These are phyloP conservation scores for thale cress (Arabidopsis thaliana) DNA, from an alignment of 345 rosid species.

Conservation along the genomic window DNA sequence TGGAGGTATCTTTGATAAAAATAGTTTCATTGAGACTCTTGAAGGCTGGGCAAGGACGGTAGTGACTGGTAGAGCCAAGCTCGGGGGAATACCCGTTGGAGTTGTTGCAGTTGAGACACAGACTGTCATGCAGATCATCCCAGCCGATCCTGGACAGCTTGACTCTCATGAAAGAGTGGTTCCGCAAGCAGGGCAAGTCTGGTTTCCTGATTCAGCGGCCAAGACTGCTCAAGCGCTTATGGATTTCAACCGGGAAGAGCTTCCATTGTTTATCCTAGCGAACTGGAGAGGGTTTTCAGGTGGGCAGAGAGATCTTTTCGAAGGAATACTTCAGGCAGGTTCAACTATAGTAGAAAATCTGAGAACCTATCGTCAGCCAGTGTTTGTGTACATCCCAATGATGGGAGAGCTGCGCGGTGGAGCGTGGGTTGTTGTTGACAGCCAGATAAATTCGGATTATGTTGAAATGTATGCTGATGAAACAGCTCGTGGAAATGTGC, in stretches of 20 bases:
- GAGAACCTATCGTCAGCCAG: slow-evolving; percentile 94
- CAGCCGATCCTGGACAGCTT: slow-evolving; percentile 99
- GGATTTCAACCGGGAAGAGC: slow-evolving; percentile 95
- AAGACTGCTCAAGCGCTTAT: slow-evolving; percentile 96
- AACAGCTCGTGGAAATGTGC: slow-evolving; percentile 94
- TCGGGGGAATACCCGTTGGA: slow-evolving; percentile 98
- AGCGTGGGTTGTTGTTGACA: slow-evolving; percentile 99
- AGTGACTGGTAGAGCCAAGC: slow-evolving; percentile 99
- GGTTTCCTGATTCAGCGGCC: slow-evolving; percentile 99
- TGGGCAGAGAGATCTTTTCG: slow-evolving; percentile 98
- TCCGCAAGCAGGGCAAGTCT: slow-evolving; percentile 99
- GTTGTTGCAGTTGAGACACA: slow-evolving; percentile 99
- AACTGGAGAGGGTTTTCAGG: slow-evolving; percentile 99
- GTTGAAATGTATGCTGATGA: slow-evolving; percentile 98
- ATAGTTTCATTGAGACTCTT: slow-evolving; percentile 87
- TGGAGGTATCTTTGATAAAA: slow-evolving; percentile 95
- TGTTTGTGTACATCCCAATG: slow-evolving; percentile 95
- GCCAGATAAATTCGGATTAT: slow-evolving; percentile 88
- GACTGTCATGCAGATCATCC: slow-evolving; percentile 97
- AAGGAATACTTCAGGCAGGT: slow-evolving; percentile 99
- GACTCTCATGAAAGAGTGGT: slow-evolving; percentile 99
- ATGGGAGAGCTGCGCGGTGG: slow-evolving; percentile 99
- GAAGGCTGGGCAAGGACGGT: slow-evolving; percentile 99
- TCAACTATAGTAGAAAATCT: slow-evolving; percentile 97
- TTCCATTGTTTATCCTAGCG: slow-evolving; percentile 94